Evolutionary conservation across 2,329 filamentous ascomycete genomes (phyloP).

Genomic region (Cryphonectria parasitica): DNA sequence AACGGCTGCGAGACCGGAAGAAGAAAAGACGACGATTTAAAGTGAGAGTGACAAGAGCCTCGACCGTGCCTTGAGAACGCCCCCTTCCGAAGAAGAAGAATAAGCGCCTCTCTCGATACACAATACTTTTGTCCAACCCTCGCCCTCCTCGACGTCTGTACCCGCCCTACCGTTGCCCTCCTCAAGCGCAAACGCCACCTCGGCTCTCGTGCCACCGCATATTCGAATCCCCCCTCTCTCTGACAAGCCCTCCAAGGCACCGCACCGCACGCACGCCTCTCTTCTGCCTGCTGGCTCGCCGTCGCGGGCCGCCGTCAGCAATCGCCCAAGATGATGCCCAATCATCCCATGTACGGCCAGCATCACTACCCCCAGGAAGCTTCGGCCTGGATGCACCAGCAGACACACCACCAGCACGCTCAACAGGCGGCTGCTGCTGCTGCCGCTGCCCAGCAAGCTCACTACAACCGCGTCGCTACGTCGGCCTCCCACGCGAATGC

Average conservation of each 20-base stretch:
- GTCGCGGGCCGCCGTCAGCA: slow-evolving; percentile 23
- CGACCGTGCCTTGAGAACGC: neutral
- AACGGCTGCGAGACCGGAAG: neutral
- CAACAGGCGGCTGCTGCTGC: slow-evolving; percentile 60
- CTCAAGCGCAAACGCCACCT: neutral
- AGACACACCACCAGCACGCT: slow-evolving; percentile 63
- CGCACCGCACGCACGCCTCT: neutral
- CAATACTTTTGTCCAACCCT: neutral
- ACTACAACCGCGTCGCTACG: slow-evolving; percentile 75
- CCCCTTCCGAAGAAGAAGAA: too few relatives aligned
- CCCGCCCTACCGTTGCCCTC: neutral
- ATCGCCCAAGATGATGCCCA: slow-evolving; percentile 60
- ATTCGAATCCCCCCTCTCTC: neutral
- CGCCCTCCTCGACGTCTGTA: neutral
- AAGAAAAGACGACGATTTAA: neutral
- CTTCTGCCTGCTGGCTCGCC: slow-evolving; percentile 16
- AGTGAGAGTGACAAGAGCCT: neutral
- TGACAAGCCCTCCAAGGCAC: neutral
- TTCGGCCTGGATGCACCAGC: slow-evolving; percentile 68
- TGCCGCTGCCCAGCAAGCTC: slow-evolving; percentile 58
- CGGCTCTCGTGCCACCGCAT: neutral
- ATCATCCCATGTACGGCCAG: slow-evolving; percentile 67
- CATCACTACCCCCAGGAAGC: slow-evolving; percentile 68
- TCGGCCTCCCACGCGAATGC: slow-evolving; percentile 59
- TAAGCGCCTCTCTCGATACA: neutral